Base-by-base conservation (phyloP, 2,329 filamentous ascomycete species). In the Phaeosphaeriaceae sp. region DNA sequence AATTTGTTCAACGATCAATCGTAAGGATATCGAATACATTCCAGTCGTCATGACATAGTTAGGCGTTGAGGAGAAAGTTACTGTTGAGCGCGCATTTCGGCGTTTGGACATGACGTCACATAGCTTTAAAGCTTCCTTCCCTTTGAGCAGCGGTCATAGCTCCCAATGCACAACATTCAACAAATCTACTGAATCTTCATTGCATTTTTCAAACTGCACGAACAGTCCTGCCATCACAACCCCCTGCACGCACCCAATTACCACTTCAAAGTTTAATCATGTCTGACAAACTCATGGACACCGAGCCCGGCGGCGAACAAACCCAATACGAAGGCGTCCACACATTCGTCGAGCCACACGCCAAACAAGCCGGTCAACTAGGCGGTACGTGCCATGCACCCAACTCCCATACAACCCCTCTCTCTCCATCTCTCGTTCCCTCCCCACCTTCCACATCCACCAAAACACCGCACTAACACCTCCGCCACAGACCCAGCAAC, bases 271-370 rank as follows among this genome's bases (percentile, higher is more conserved):
- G n/a, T 6, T 13, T 13, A 15, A 67, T 36, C 40, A 86, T 86
- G 84, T 81, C 83, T 60, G 75, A 79, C 19, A 81, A 82, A 62
- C 77, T 88, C 44, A 84, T 89, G 81, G 82, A 86, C 65, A 88
- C 84, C 27, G 83, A 83, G 56, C 79, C 80, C 19, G 87, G 87
- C 68, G 87, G 87, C 63, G 85, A 89, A 73, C 81, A 81, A 57
- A 84, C 83, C 4, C 86, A 86, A 82, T 88, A 89, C 73, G 87
- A 89, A 77, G 84, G 81, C 50, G 81, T 83, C 51, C 74, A 83
- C 50, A 81, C 79, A n/a, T 79, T 83, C 53, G 81, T 79, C 2
- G 63, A 81, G 17, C 80, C 83, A 0, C 82, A 83, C 51, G 73
- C 77, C 17, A 88, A 86, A 65, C 80, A 84, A 57, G 79, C 80